Conservation (phyloP, 768 basidiomycete species). For the Chiua virens region DNA sequence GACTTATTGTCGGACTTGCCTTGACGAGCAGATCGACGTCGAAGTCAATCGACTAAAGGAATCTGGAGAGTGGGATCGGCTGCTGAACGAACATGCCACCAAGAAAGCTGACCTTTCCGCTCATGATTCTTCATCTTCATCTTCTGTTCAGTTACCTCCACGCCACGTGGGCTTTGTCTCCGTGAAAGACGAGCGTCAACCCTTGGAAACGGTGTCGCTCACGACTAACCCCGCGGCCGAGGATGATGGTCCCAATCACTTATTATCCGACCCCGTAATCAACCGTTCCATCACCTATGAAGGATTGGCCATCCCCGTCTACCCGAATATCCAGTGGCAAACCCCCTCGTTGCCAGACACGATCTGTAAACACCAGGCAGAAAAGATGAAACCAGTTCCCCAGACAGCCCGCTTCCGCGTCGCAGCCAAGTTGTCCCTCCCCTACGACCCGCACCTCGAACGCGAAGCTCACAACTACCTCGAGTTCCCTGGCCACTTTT, state of each 20-base stretch:
- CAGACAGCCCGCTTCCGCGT: conserved; percentile 39
- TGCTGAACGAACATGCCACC: neutral
- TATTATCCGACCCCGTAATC: neutral
- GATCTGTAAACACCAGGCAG: no score
- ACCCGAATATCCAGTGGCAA: conserved; percentile 21
- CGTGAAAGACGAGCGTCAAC: neutral
- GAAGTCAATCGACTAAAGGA: conserved; percentile 13
- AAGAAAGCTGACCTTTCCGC: neutral
- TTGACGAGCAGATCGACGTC: conserved; percentile 30
- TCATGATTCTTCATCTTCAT: neutral
- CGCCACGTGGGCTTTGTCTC: conserved; percentile 8
- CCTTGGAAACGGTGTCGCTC: conserved; percentile 1
- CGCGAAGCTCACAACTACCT: conserved; percentile 28
- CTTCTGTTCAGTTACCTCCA: conserved; percentile 1
- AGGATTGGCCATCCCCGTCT: neutral
- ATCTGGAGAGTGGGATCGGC: conserved; percentile 13
- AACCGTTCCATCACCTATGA: conserved; percentile 1
- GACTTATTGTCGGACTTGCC: conserved; percentile 40
- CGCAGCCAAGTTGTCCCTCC: conserved; percentile 42
- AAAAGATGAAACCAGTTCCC: conserved; percentile 5
- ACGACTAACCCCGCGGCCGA: neutral
- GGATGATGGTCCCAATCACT: neutral
- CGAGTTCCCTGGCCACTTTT: conserved; percentile 27
- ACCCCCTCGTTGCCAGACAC: conserved; percentile 10
- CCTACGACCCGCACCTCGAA: conserved; percentile 35